Base-by-base conservation (phyloP, 495 filamentous ascomycete species). In the Aeminium ludgeri region DNA sequence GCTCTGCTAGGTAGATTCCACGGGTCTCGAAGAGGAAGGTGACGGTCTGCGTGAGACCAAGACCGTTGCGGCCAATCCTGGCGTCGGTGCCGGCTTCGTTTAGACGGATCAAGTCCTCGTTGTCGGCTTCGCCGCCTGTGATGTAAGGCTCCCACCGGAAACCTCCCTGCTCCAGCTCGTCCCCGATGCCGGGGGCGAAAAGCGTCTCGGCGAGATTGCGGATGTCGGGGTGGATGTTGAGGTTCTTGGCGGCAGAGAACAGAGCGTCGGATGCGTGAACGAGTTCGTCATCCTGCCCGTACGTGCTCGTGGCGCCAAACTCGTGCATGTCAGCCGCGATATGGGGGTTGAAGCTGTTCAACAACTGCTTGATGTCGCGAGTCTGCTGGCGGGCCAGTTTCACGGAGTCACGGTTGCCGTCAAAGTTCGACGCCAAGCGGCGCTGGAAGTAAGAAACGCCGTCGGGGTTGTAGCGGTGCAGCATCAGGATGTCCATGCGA, bases 121-220 rank as follows among this genome's bases (percentile, higher is more conserved):
- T 4, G 36, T 42, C 7, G n/a, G 42, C 31, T 33, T 13, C 31
- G 3, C 38, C 23, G 2, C 45, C 46, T n/a, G 56, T 59, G 29
- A 59, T 51, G 25, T 59, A 59, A 11, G 55, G 53, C 17, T 59
- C 57, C 55, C 53, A 55, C 8, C 57, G 45, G 20, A 58, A 53
- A 8, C 53, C 55, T 29, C 39, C 44, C 5, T 34, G 35, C 19
- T 33, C 46, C 0, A 59, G 35, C 15, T 45, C 34, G 27, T 36
- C 30, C 2, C 45, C 50, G 15, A 58, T 43, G 2, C 50, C 53
- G 10, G 36, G 29, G 15, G 55, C 48, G 30, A 59, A 59, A 10
- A 58, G 45, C 10, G 30, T 28, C 43, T 59, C 57, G n/a, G 55
- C 51, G 15, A 59, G 44, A 16, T 57, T 49, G 30, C 57, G 53